Base-by-base conservation (phyloP, 177 flowering plant genomes). In the Vitis hybrid region DNA sequence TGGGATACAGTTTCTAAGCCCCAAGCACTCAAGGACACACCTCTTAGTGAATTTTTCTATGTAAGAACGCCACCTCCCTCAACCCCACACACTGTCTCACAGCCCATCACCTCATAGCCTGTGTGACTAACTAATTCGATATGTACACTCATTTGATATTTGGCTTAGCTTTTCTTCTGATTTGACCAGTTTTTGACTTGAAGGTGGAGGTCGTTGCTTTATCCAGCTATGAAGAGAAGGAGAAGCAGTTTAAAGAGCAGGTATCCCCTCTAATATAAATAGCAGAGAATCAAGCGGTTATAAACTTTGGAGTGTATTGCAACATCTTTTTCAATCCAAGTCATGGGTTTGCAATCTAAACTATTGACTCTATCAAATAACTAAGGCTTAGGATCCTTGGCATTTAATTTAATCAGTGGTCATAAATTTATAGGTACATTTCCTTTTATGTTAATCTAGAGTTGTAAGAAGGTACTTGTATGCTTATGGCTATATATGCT, bases 11-110 rank as follows among this genome's bases (percentile, higher is more conserved):
- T 81, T 64, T 57, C 75, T 0, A 81, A 81, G 58, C 81, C 84
- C 55, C 53, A 70, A 24, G 70, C 67, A 46, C 84, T 66, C 52
- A 73, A 75, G 48, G 20, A 67, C 18, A 81, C 81, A n/a, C 81
- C 81, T 17, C 73, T 81, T 9, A 78, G 79, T 70, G 84, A 75
- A 66, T 81, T 81, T 67, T 81, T 81, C 65, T 75, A 78, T 70
- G 84, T 81, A 63, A 11, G 78, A 41, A 35, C 21, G 10, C 60
- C 11, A 2, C 9, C 27, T 17, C 24, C 11, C 11, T 17, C 12
- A 48, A 24, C 24, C 58, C 14, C 14, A 14, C 15, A 15, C 62
- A 63, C 17, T 61, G 17, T 18, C 30, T 54, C 11, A 2, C 30
- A 18, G 17, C 24, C 11, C 17, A n/a, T 15, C 48, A 24, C 15